These are phyloP conservation scores for Monosporozyma yasuniensis DNA, from an alignment of 805 yeast species.

Conservation along the genomic window DNA sequence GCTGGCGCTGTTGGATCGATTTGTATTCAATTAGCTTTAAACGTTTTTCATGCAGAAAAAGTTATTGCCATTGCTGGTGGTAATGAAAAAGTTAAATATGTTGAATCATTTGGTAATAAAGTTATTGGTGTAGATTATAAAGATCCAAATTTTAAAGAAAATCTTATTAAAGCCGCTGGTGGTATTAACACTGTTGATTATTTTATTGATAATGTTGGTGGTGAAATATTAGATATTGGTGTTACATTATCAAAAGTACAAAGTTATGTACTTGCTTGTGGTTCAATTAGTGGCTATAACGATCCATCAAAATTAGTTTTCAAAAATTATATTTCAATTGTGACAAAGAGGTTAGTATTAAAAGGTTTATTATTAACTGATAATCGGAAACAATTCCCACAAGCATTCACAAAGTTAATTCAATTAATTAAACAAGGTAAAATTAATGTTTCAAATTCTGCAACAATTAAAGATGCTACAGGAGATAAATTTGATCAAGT, in stretches of 20 bases:
- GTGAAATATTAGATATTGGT: constrained; percentile 42
- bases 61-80: constrained; percentile 60
- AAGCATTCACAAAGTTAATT: constrained; percentile 32
- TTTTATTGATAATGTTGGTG: constrained; percentile 60
- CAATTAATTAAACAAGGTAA: constrained; percentile 35
- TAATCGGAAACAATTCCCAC: constrained; percentile 30
- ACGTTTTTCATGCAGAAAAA: constrained; percentile 42
- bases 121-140: constrained; percentile 46
- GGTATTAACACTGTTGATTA: constrained; percentile 43
- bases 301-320: constrained; percentile 32
- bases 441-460: constrained; percentile 32
- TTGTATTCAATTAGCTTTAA: constrained; percentile 48
- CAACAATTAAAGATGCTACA: constrained; percentile 34
- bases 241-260: constrained; percentile 29
- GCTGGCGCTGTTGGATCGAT: constrained; percentile 67
- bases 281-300: constrained; percentile 53
- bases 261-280: constrained; percentile 51
- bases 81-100: constrained; percentile 43
- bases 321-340: constrained; percentile 35
- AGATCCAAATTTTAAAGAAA: constrained; percentile 31
- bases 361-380: constrained; percentile 48
- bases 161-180: constrained; percentile 32
- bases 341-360: constrained; percentile 42
- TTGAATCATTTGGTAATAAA: constrained; percentile 47
- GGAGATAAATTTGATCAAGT: constrained; percentile 36